Evolutionary conservation across 345 rosid species (phyloP), one percentile per base, ranked within the genome.

Genomic region (Turritis glabra): DNA sequence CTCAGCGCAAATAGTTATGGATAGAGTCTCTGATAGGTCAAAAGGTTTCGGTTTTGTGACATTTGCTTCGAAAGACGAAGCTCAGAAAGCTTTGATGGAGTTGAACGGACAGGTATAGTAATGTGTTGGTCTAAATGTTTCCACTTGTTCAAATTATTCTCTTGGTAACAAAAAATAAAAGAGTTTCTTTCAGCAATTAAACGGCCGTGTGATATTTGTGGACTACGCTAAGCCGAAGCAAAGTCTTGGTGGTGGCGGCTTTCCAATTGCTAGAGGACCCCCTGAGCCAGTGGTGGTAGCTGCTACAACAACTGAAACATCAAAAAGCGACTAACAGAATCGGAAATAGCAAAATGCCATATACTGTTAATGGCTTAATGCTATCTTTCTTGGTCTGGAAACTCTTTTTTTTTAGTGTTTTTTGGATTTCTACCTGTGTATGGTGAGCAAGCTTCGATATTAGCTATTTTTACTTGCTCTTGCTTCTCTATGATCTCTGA

Each of bases 1-100:
- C 6, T 38, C 87, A 91, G 96, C 96, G 8, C 85, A 84, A 76
- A 68, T 94, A 67, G 65, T 91, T 0, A 73, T 51, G 77, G 96
- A 94, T 73, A 85, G 88, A 84, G 83, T 82, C 51, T 74, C 90
- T 0, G 85, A 88, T 10, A 87, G 76, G 82, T 81, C 92, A 2
- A 90, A 91, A 82, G 98, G 95, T 26, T 91, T 94, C 37, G 95
- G 95, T 2, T 91, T 94, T 69, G 95, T 91, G 57, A 89, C 95
- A 32, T 94, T 81, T 82, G 97, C 96, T 35, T 88, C 96, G 21
- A 82, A 53, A 26, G 89, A 89, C 8, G 97, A 94, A 79, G 95
- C 98, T 32, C 14, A 71, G 38, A 84, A 77, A 64, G 98, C 96
- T 11, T 18, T 87, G 32, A 64, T 66, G 23, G 85, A 83, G 75